phyloP scores from a whole-genome alignment of 179 eudicot species.

The Beta corolliflora region DNA sequence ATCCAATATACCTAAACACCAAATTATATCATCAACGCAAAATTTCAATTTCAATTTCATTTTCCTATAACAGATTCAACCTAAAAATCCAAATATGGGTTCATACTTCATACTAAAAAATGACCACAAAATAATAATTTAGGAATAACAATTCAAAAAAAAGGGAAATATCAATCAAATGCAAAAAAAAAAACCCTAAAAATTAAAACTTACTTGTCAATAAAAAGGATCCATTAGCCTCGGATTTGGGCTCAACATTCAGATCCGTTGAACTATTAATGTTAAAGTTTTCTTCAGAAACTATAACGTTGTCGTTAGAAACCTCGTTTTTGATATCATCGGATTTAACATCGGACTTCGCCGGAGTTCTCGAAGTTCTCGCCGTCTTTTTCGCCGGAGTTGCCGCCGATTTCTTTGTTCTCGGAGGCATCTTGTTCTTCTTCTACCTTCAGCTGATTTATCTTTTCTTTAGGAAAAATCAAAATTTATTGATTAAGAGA shows the following conservation, averaged over 20 bases:
- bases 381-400: slow-evolving; percentile 42
- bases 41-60: not conserved
- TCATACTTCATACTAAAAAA: not conserved
- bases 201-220: slow-evolving; percentile 40
- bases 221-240: slow-evolving; percentile 30
- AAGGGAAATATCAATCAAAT: no score
- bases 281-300: not conserved
- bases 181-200: not conserved
- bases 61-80: not conserved
- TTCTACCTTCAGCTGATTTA: not conserved
- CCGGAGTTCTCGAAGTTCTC: slow-evolving; percentile 30
- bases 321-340: slow-evolving; percentile 31
- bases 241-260: slow-evolving; percentile 28
- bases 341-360: slow-evolving; percentile 27
- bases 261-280: slow-evolving; percentile 30
- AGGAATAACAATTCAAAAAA: not conserved
- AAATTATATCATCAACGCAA: not conserved
- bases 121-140: not conserved
- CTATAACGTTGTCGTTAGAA: not conserved
- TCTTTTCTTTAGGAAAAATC: not conserved
- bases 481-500: not conserved
- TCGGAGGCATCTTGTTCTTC: slow-evolving; percentile 50
- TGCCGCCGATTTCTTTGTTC: slow-evolving; percentile 39
- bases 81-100: not conserved
- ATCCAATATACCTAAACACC: not conserved